Evolutionary conservation across 176 grass and related monocot species (phyloP).

Genomic region (Musa acuminata): DNA sequence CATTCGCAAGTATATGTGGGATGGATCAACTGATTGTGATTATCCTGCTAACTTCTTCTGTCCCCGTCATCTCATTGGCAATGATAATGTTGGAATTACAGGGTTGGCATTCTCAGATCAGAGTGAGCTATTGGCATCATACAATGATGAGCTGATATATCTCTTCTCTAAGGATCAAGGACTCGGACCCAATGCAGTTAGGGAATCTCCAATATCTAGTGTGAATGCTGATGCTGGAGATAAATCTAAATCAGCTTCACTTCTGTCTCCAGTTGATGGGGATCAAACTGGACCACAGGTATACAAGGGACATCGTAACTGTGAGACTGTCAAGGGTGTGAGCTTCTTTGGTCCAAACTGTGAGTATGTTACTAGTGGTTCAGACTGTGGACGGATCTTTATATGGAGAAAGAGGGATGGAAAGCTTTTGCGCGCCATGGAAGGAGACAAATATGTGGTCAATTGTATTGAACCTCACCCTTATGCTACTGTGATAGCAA

Average conservation of each 20-base stretch:
- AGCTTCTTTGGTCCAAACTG: constrained; percentile 74
- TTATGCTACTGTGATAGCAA: constrained; percentile 48
- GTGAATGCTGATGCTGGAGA: constrained; percentile 20
- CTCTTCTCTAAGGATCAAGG: constrained; percentile 75
- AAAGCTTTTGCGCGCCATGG: constrained; percentile 55
- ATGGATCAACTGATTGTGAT: constrained; percentile 47
- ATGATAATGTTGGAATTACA: constrained; percentile 58
- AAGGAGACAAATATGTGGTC: constrained; percentile 67
- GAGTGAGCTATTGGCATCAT: constrained; percentile 58
- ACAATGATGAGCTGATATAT: constrained; percentile 71
- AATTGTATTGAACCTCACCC: constrained; percentile 90
- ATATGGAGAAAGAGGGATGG: constrained; percentile 87
- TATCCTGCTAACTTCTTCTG: constrained; percentile 50
- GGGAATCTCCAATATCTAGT: constrained; percentile 15
- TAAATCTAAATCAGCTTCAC: constrained; percentile 24
- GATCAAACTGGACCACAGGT: constrained; percentile 33
- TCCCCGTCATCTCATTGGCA: constrained; percentile 52
- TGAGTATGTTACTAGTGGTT: constrained; percentile 84
- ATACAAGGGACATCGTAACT: constrained; percentile 60
- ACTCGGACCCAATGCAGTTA: constrained; percentile 38
- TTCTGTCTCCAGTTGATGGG: constrained; percentile 15
- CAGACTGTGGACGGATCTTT: constrained; percentile 77
- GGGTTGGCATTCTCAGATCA: constrained; percentile 71
- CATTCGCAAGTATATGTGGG: constrained; percentile 63
- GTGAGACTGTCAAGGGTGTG: constrained; percentile 78